phyloP scores from a whole-genome alignment of 495 filamentous ascomycete species.

The Xylaria acuta region DNA sequence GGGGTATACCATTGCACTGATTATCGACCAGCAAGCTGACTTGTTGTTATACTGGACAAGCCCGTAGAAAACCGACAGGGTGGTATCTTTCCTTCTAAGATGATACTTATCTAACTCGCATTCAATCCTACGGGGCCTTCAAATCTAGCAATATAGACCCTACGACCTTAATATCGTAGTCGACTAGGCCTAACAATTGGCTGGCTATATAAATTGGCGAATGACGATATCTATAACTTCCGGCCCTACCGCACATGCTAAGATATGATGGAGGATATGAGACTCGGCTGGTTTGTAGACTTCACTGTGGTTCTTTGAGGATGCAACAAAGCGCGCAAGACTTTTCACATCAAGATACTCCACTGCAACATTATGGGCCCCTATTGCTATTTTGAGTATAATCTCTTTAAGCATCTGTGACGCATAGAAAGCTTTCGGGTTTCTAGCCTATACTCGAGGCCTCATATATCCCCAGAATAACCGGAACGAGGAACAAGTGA shows the following conservation, averaged over 20 bases:
- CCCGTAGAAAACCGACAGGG: neutral
- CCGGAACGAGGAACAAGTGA: neutral
- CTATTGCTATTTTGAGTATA: neutral
- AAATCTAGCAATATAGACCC: neutral
- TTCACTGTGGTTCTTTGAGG: neutral
- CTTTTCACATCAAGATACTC: neutral
- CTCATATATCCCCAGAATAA: neutral
- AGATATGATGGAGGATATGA: too few species aligned
- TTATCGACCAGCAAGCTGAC: neutral
- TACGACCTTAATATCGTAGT: neutral
- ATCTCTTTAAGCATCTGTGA: neutral
- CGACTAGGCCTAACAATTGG: neutral
- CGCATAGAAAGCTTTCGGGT: neutral
- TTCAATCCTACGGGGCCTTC: neutral
- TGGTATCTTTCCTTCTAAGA: neutral
- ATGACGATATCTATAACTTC: neutral
- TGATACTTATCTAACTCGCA: neutral
- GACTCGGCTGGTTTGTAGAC: neutral
- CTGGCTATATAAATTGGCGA: neutral
- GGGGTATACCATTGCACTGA: neutral
- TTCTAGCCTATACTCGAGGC: neutral
- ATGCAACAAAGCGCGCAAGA: neutral
- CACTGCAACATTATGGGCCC: neutral
- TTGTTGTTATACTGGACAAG: neutral
- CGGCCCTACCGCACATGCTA: too few species aligned